These are phyloP conservation scores for Cryptococcus wingfieldii DNA, from an alignment of 1,284 basidiomycete species.

Conservation along the genomic window DNA sequence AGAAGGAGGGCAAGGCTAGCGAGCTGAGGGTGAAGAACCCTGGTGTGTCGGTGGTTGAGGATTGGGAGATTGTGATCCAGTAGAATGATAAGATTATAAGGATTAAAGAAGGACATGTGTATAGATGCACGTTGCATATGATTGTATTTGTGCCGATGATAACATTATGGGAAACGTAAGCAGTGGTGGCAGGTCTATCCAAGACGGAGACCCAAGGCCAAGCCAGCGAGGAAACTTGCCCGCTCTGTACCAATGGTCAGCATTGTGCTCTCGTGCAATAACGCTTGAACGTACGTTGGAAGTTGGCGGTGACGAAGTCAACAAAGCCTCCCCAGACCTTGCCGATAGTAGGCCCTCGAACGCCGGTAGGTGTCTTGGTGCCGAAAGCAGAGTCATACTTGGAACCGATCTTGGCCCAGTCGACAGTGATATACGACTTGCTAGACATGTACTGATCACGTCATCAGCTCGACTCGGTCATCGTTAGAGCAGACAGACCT, in stretches of 20 bases:
- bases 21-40: slow-evolving; percentile 75
- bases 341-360: slow-evolving; percentile 59
- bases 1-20: slow-evolving; percentile 61
- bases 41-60: slow-evolving; percentile 58
- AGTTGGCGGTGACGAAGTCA: slow-evolving; percentile 86
- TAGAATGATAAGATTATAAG: neutral
- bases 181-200: slow-evolving; percentile 38
- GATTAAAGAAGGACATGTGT: neutral
- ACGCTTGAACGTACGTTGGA: slow-evolving; percentile 58
- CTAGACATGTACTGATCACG: slow-evolving; percentile 66
- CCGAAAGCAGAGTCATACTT: slow-evolving; percentile 71
- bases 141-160: too few relatives aligned
- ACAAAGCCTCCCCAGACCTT: slow-evolving; percentile 69
- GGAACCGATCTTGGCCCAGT: slow-evolving; percentile 63
- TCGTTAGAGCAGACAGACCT: slow-evolving; percentile 54
- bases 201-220: slow-evolving; percentile 52
- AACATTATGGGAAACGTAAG: too few relatives aligned
- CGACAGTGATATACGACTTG: slow-evolving; percentile 64
- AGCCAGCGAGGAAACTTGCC: slow-evolving; percentile 54
- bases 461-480: neutral
- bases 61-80: slow-evolving; percentile 55
- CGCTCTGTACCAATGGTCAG: slow-evolving; percentile 38
- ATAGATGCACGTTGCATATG: neutral
- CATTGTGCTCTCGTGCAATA: neutral
- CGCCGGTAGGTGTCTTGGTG: slow-evolving; percentile 55